Conservation (phyloP, 2,329 filamentous ascomycete species). For the Monascus ruber region DNA sequence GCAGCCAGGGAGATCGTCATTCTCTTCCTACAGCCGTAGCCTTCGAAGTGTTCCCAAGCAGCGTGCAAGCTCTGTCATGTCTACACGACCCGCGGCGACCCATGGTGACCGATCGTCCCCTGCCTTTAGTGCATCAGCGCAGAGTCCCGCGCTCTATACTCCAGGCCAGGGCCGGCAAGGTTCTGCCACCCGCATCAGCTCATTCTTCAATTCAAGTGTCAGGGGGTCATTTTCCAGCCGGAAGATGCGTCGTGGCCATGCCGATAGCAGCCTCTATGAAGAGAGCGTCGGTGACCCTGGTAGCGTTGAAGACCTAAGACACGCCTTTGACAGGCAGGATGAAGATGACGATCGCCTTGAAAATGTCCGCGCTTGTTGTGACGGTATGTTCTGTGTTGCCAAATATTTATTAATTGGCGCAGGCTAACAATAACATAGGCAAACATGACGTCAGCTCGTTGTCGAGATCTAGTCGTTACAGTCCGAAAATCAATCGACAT, state of each 20-base stretch:
- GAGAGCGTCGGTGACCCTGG: slow-evolving; percentile 44
- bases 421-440: slow-evolving; percentile 33
- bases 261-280: slow-evolving; percentile 25
- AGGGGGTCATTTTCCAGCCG: slow-evolving; percentile 41
- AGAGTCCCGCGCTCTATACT: slow-evolving; percentile 22
- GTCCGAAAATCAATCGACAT: slow-evolving; percentile 26
- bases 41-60: slow-evolving; percentile 55
- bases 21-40: slow-evolving; percentile 67
- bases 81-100: slow-evolving; percentile 25
- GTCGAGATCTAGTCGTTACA: slow-evolving; percentile 30
- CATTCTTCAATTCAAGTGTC: slow-evolving; percentile 37
- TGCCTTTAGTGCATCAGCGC: slow-evolving; percentile 20
- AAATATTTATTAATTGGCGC: background rate
- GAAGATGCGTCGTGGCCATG: slow-evolving; percentile 29
- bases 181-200: slow-evolving; percentile 37
- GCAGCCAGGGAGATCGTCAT: slow-evolving; percentile 45
- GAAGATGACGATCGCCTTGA: slow-evolving; percentile 69
- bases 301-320: slow-evolving; percentile 70
- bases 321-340: slow-evolving; percentile 57
- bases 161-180: slow-evolving; percentile 27
- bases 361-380: slow-evolving; percentile 94
- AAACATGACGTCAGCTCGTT: slow-evolving; percentile 57
- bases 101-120: slow-evolving; percentile 23
- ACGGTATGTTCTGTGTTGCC: slow-evolving; percentile 55
- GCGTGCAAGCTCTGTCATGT: slow-evolving; percentile 27